phyloP scores from a whole-genome alignment of 164 flowering plant genomes.

The Macadamia tetraphylla region DNA sequence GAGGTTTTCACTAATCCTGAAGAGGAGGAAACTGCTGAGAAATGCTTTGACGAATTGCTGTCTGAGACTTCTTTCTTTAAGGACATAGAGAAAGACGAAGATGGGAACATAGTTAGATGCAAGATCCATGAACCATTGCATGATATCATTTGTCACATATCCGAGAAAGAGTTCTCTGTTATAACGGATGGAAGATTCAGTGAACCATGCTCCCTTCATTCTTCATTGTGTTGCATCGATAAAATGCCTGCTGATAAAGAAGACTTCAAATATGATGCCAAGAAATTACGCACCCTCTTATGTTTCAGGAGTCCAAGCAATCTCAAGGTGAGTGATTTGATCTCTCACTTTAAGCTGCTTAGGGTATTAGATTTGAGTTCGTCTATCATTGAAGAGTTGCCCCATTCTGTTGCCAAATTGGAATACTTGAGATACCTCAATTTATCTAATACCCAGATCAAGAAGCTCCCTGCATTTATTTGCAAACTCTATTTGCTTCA shows the following conservation, averaged over 20 bases:
- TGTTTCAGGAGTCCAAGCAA: neutral
- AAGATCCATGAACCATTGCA: neutral
- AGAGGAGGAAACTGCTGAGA: neutral
- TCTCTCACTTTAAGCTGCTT: neutral
- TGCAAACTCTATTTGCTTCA: neutral
- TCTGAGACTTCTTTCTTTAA: neutral
- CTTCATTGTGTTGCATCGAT: neutral
- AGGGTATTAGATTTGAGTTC: conserved; percentile 9
- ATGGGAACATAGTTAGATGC: neutral
- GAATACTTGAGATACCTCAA: conserved; percentile 7
- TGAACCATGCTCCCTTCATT: neutral
- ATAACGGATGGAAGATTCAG: neutral
- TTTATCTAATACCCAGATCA: neutral
- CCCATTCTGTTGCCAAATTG: conserved; percentile 1
- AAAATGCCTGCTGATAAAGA: neutral
- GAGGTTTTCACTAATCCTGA: neutral
- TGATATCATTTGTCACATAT: neutral
- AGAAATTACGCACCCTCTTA: conserved; percentile 1
- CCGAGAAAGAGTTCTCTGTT: neutral
- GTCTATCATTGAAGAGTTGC: neutral
- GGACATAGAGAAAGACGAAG: neutral
- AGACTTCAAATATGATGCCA: neutral
- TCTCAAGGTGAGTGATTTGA: neutral
- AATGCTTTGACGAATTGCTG: neutral
- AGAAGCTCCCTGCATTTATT: neutral